These are phyloP conservation scores for Mucor lusitanicus DNA, from an alignment of 371 early-diverging fungal species.

Conservation along the genomic window DNA sequence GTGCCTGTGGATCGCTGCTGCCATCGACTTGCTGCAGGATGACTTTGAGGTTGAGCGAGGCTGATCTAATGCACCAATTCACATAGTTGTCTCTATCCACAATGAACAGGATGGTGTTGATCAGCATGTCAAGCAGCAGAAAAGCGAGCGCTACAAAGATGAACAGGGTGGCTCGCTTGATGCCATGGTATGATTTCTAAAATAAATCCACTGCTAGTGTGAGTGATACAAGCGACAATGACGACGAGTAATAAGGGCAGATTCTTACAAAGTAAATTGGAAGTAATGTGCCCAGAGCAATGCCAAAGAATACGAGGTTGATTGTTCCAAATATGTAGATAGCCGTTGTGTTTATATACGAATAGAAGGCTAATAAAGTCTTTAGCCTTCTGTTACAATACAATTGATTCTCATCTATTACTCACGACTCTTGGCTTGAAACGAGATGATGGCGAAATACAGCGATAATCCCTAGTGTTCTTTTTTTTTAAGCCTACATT, in stretches of 20 bases:
- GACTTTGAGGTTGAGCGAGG: slow-evolving; percentile 13
- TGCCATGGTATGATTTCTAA: slow-evolving; percentile 16
- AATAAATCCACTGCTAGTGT: not conserved
- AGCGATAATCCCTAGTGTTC: slow-evolving; percentile 45
- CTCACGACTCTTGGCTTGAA: slow-evolving; percentile 51
- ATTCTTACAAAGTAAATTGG: slow-evolving; percentile 33
- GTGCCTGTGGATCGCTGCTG: not conserved
- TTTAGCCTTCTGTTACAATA: not conserved
- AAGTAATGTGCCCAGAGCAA: slow-evolving; percentile 32
- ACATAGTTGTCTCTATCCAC: slow-evolving; percentile 25
- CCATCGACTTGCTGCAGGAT: not conserved
- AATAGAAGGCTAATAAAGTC: slow-evolving; percentile 39
- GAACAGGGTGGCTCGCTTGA: slow-evolving; percentile 18
- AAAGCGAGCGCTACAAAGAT: slow-evolving; percentile 24
- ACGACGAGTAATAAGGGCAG: no score
- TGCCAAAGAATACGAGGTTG: slow-evolving; percentile 37
- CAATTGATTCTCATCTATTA: not conserved
- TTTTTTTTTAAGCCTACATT: no score
- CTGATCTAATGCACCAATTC: slow-evolving; percentile 28
- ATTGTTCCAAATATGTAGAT: slow-evolving; percentile 43
- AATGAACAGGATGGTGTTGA: slow-evolving; percentile 40
- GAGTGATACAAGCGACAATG: not conserved
- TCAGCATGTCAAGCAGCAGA: slow-evolving; percentile 29
- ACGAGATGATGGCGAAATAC: slow-evolving; percentile 51
- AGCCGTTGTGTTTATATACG: slow-evolving; percentile 29